Percentiles rank a stretch among this genome's conserved stretches.
These are phyloP conservation scores for Phytophthora quininea DNA, from an alignment of 352 stramenopile genomes.

Conservation along the genomic window DNA sequence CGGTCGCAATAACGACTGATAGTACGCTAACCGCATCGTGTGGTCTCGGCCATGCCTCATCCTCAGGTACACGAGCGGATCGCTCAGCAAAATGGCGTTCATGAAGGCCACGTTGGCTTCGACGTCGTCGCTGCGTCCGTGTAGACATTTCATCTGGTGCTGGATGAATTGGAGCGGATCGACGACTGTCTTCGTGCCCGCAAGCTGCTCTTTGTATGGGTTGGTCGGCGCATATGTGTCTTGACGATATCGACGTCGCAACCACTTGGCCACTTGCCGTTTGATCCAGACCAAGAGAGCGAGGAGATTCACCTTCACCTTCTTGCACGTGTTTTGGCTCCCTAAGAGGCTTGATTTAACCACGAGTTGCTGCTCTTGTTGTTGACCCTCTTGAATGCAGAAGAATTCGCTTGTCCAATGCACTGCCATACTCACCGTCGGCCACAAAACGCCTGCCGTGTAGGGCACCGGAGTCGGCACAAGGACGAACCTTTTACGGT, in stretches of 20 bases:
- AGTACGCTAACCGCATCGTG: slow-evolving; percentile 26
- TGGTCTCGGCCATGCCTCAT: slow-evolving; percentile 17
- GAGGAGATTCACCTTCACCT: background rate
- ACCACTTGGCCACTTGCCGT: background rate
- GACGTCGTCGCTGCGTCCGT: slow-evolving; percentile 23
- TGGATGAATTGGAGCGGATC: slow-evolving; percentile 26
- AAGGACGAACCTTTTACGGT: slow-evolving; percentile 1
- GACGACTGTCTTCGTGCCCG: background rate
- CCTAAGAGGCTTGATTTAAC: background rate
- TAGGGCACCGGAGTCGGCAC: slow-evolving; percentile 16
- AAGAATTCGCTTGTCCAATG: slow-evolving; percentile 23
- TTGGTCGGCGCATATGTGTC: background rate
- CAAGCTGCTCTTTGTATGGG: background rate
- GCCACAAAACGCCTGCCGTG: slow-evolving; percentile 19
- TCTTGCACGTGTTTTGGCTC: background rate
- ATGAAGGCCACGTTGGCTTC: slow-evolving; percentile 43
- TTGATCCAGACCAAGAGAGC: background rate
- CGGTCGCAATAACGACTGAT: slow-evolving; percentile 24
- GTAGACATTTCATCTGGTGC: slow-evolving; percentile 34
- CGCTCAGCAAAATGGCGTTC: slow-evolving; percentile 49
- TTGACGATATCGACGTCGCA: background rate
- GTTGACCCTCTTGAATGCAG: slow-evolving; percentile 12
- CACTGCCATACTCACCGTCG: slow-evolving; percentile 15
- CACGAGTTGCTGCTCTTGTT: background rate
- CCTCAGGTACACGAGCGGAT: slow-evolving; percentile 42